phyloP scores from a whole-genome alignment of 1,284 basidiomycete genomes.

The Microbotryum scabiosae region DNA sequence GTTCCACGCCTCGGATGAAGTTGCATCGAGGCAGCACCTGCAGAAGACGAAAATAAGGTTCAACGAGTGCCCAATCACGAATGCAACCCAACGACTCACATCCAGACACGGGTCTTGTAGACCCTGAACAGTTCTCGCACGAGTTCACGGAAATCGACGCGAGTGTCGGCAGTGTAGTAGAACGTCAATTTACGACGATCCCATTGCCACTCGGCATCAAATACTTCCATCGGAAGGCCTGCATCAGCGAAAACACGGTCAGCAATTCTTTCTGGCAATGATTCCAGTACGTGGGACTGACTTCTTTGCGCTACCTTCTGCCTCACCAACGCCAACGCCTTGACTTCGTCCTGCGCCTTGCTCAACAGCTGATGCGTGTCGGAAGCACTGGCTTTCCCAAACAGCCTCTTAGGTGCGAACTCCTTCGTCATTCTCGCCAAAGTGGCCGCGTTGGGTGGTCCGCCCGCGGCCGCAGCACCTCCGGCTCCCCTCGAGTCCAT shows the following conservation, averaged over 20 bases:
- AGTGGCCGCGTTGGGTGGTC: slow-evolving; percentile 18
- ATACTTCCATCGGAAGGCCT: slow-evolving; percentile 90
- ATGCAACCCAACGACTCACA: slow-evolving; percentile 38
- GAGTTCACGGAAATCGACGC: slow-evolving; percentile 94
- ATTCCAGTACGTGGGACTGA: not conserved
- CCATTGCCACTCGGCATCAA: slow-evolving; percentile 98
- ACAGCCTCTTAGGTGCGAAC: slow-evolving; percentile 93
- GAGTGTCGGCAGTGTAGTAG: slow-evolving; percentile 90
- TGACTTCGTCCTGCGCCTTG: slow-evolving; percentile 82
- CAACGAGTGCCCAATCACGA: not conserved
- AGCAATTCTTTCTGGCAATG: not conserved
- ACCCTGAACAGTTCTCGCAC: slow-evolving; percentile 81
- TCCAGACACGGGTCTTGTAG: slow-evolving; percentile 72
- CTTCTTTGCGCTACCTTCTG: slow-evolving; percentile 80
- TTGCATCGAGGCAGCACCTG: slow-evolving; percentile 23
- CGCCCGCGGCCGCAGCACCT: not conserved
- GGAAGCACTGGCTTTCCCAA: slow-evolving; percentile 74
- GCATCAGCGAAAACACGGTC: not conserved
- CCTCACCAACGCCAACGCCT: slow-evolving; percentile 82
- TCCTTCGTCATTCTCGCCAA: slow-evolving; percentile 54
- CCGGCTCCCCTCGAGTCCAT: not conserved
- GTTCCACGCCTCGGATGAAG: too few relatives aligned
- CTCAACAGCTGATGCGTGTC: slow-evolving; percentile 69
- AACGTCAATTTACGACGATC: slow-evolving; percentile 95
- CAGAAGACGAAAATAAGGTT: not conserved